Evolutionary conservation across 768 basidiomycete genomes (phyloP).

Genomic region (Phaeotremella skinneri): DNA sequence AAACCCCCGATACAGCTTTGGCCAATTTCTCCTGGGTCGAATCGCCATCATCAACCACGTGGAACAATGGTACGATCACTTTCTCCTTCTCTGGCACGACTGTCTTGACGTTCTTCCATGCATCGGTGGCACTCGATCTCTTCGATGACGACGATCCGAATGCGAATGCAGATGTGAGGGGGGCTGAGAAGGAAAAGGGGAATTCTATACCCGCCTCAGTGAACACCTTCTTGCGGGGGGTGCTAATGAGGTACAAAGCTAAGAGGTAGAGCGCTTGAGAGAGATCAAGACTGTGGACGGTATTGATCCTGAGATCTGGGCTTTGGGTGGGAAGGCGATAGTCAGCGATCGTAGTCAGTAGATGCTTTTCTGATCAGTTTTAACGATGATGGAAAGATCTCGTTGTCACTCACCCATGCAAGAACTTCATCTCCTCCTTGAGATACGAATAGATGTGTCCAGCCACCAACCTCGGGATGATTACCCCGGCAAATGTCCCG

Average conservation of each 20-base stretch:
- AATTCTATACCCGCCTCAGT: slow-evolving; percentile 17
- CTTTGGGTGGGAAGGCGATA: slow-evolving; percentile 7
- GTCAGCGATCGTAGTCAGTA: neutral
- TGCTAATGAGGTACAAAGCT: slow-evolving; percentile 26
- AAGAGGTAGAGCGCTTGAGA: slow-evolving; percentile 35
- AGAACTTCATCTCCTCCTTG: slow-evolving; percentile 51
- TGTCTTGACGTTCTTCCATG: slow-evolving; percentile 31
- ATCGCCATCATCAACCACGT: slow-evolving; percentile 46
- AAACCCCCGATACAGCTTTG: slow-evolving; percentile 39
- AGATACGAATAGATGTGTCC: slow-evolving; percentile 45
- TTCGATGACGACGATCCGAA: slow-evolving; percentile 22
- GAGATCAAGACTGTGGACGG: slow-evolving; percentile 41
- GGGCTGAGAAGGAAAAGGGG: slow-evolving; percentile 25
- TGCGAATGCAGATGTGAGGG: slow-evolving; percentile 15
- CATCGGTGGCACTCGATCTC: slow-evolving; percentile 26
- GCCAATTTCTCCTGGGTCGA: slow-evolving; percentile 46
- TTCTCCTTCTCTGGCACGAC: slow-evolving; percentile 32
- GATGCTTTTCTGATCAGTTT: neutral
- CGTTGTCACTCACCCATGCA: slow-evolving; percentile 42
- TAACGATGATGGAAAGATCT: neutral
- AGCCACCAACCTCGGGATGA: slow-evolving; percentile 40
- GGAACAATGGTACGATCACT: slow-evolving; percentile 43
- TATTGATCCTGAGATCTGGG: slow-evolving; percentile 47
- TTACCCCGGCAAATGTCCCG: slow-evolving; percentile 41
- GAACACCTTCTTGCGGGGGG: slow-evolving; percentile 15